These are phyloP conservation scores for Coniochaeta hoffmannii DNA, from an alignment of 2,329 filamentous ascomycete species.

Conservation along the genomic window DNA sequence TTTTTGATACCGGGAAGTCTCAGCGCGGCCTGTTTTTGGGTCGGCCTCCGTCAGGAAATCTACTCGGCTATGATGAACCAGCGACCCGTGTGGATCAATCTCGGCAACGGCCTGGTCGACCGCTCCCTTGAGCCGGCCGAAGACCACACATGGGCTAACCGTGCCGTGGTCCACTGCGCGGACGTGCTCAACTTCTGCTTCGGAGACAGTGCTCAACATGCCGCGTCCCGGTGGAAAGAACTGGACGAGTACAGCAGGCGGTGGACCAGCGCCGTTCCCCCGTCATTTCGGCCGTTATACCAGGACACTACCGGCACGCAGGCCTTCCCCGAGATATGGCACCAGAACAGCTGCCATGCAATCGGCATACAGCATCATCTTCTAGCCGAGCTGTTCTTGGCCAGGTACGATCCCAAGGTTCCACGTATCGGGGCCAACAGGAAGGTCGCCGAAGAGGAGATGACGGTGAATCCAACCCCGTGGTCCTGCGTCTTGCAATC, in stretches of 20 bases:
- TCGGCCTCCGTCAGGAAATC: slow-evolving; percentile 52
- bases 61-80: slow-evolving; percentile 46
- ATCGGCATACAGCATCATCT: slow-evolving; percentile 54
- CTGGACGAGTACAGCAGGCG: slow-evolving; percentile 35
- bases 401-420: slow-evolving; percentile 46
- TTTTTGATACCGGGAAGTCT: slow-evolving; percentile 32
- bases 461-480: slow-evolving; percentile 19
- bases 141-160: slow-evolving; percentile 52
- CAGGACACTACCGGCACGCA: slow-evolving; percentile 26
- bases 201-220: slow-evolving; percentile 24
- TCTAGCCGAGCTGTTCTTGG: slow-evolving; percentile 48
- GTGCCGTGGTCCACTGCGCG: slow-evolving; percentile 54
- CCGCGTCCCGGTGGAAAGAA: slow-evolving; percentile 29
- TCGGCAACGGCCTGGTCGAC: slow-evolving; percentile 43
- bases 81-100: slow-evolving; percentile 37
- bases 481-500: background rate
- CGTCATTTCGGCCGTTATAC: slow-evolving; percentile 48
- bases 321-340: slow-evolving; percentile 51
- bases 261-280: slow-evolving; percentile 39
- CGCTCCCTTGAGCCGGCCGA: slow-evolving; percentile 37
- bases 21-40: slow-evolving; percentile 48
- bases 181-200: slow-evolving; percentile 59
- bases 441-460: slow-evolving; percentile 31
- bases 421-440: slow-evolving; percentile 38
- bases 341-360: slow-evolving; percentile 47